phyloP scores from a whole-genome alignment of 2,329 filamentous ascomycete genomes.

The Aspergillus bombycis region DNA sequence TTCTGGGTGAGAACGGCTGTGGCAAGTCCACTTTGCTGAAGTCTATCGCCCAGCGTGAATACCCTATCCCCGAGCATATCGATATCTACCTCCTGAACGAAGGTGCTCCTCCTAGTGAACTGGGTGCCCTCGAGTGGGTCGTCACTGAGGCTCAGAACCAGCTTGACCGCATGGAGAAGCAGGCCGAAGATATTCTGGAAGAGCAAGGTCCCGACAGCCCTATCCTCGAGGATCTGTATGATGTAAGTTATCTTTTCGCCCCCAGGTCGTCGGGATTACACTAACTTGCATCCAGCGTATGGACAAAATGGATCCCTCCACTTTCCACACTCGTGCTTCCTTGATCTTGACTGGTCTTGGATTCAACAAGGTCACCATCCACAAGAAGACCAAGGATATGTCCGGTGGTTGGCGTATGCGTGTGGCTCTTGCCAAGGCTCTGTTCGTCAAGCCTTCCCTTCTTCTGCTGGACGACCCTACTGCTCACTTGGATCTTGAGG shows the following conservation, averaged over 20 bases:
- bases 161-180: conserved; percentile 83
- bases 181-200: conserved; percentile 89
- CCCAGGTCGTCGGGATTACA: background rate
- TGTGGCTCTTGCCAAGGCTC: conserved; percentile 93
- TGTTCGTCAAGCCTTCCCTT: conserved; percentile 97
- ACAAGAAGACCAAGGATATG: conserved; percentile 99
- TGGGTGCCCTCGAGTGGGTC: conserved; percentile 96
- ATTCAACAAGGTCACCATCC: conserved; percentile 97
- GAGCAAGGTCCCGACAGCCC: conserved; percentile 89
- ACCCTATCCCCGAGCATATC: conserved; percentile 91
- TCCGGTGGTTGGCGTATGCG: conserved; percentile 99
- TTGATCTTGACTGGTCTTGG: conserved; percentile 97
- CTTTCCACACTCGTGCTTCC: conserved; percentile 92
- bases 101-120: conserved; percentile 84
- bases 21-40: conserved; percentile 98
- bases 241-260: conserved; percentile 62
- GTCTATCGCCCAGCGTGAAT: conserved; percentile 90
- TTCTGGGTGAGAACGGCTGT: conserved; percentile 98
- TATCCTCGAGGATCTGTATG: conserved; percentile 90
- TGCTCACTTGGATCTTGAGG: conserved; percentile 98
- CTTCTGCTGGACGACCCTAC: conserved; percentile 97
- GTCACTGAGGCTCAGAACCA: conserved; percentile 92
- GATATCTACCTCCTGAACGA: conserved; percentile 99
- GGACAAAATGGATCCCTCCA: conserved; percentile 98
- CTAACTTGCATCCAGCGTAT: conserved; percentile 69